phyloP scores from a whole-genome alignment of 139 green algal species.

The Chlorella sp. region DNA sequence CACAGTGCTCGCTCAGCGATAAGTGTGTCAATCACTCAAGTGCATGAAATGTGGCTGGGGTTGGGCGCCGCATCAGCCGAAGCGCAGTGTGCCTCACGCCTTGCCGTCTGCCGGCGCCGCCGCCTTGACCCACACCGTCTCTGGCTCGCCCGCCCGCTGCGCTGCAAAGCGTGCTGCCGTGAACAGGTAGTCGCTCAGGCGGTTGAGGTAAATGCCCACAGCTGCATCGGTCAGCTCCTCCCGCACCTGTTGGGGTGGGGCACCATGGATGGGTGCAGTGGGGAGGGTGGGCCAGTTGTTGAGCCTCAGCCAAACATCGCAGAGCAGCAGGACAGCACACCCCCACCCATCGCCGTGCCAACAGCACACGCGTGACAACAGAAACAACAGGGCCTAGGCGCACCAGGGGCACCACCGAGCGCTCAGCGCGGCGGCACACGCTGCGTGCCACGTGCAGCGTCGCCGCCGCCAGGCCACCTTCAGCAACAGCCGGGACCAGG shows the following conservation, averaged over 20 bases:
- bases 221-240: constrained; percentile 42
- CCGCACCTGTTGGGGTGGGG: background rate
- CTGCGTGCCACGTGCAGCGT: constrained; percentile 79
- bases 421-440: constrained; percentile 91
- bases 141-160: constrained; percentile 31
- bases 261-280: no score
- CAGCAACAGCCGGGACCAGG: background rate
- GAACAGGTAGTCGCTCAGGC: constrained; percentile 97
- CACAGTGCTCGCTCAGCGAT: no score
- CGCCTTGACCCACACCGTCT: constrained; percentile 43
- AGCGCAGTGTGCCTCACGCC: background rate
- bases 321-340: no score
- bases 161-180: constrained; percentile 81
- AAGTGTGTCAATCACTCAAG: no score
- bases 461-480: constrained; percentile 65
- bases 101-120: background rate
- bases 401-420: constrained; percentile 75
- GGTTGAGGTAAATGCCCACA: constrained; percentile 87
- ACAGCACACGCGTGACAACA: no score
- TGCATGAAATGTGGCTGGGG: background rate
- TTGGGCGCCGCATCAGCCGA: background rate
- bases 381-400: no score
- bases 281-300: no score
- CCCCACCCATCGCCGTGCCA: no score
- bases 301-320: no score